Base-by-base conservation (phyloP, 2,329 filamentous ascomycete species). In the Harringtonia lauricola region DNA sequence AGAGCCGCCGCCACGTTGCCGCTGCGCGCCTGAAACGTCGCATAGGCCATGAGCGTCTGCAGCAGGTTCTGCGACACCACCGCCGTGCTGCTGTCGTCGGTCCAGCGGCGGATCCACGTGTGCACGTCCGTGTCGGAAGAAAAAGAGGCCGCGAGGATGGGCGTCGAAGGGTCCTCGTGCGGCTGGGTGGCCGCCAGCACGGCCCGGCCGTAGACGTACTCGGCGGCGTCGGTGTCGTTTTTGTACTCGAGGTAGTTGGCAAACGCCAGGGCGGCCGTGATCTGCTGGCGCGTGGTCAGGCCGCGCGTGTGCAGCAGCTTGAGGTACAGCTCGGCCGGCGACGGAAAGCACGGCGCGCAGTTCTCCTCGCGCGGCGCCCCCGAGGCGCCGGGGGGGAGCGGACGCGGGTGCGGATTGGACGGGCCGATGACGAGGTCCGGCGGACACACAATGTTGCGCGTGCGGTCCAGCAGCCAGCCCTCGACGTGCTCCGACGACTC, bases 231-330 rank as follows among this genome's bases (percentile, higher is more conserved):
- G 8, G 5, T 6, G 35, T 53, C 59, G 2, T 76, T 70, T 63
- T 89, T 90, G 64, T 78, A 90, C 51, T 88, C 84, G 33, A 94
- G 70, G 76, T 85, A 95, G 43, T 86, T 82, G 2, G 83, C 90
- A 58, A 89, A 94, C 1, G 81, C 82, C 35, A 95, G 65, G 4
- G 86, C 83, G 4, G 89, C 88, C 46, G 90, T 81, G 41, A 95
- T 68, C 54, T 79, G 81, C 61, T 96, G 87, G 45, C 78, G 72
- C n/a, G 76, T 71, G 1, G 76, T 81, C 54, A 96, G 86, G 2
- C 90, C 90, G 43, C 74, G 73, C 0, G 86, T 90, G 8, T 81
- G 86, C 43, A 95, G 64, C 39, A 95, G 79, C 55, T 84, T 84
- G 62, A 84, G 74, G 58, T 96, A 96, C 55, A 80, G 87, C 14